Evolutionary conservation across 805 yeast species (phyloP).

Genomic region (Ogataea kodamae): DNA sequence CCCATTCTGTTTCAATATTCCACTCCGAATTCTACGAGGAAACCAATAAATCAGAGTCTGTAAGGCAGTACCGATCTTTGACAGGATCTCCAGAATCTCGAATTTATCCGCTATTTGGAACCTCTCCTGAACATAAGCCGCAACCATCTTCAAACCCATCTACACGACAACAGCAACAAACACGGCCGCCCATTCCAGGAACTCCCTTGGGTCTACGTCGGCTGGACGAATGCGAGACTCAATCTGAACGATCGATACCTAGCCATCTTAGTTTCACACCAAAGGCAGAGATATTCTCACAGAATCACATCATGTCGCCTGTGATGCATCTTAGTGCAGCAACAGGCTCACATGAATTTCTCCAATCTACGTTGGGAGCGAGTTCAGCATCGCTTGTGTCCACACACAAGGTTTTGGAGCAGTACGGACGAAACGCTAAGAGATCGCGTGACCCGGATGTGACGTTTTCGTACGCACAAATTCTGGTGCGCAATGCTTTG

Average conservation of each 20-base stretch:
- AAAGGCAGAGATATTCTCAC: constrained; percentile 11
- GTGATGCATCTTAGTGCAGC: constrained; percentile 13
- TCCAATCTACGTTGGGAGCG: constrained; percentile 14
- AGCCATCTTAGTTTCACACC: constrained; percentile 12
- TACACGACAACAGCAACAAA: not conserved
- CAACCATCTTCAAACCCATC: not conserved
- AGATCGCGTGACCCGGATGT: constrained; percentile 81
- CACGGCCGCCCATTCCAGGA: constrained; percentile 10
- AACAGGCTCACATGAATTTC: constrained; percentile 18
- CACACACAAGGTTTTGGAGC: constrained; percentile 66
- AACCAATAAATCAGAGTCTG: not conserved
- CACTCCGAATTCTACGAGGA: not conserved
- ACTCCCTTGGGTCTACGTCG: constrained; percentile 11
- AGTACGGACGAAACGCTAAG: constrained; percentile 82
- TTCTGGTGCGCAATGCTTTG: constrained; percentile 46
- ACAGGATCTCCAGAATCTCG: constrained; percentile 4
- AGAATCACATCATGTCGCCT: constrained; percentile 16
- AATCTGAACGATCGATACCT: constrained; percentile 11
- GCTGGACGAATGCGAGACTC: constrained; percentile 5
- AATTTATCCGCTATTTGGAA: not conserved
- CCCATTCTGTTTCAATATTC: constrained; percentile 1
- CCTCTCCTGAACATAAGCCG: constrained; percentile 1
- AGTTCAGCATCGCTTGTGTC: constrained; percentile 36
- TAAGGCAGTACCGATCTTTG: not conserved
- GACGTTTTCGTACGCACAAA: constrained; percentile 86